Conservation (phyloP, 164 flowering plant genomes). For the Berberis vulgaris region DNA sequence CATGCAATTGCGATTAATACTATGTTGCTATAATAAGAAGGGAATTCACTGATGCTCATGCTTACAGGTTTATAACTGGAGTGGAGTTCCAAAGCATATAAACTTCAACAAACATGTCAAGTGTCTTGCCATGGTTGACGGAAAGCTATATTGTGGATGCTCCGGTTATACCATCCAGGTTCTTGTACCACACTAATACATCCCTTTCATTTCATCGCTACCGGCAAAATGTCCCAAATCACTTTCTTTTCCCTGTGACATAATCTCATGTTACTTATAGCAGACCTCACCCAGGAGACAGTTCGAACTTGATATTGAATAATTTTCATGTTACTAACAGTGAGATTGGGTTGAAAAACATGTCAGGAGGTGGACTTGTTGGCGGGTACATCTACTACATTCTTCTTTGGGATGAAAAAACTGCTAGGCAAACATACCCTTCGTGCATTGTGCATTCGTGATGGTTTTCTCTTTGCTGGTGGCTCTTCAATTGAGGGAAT, state of each 20-base stretch:
- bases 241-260: background rate
- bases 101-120: slow-evolving; percentile 57
- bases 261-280: background rate
- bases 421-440: slow-evolving; percentile 58
- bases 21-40: background rate
- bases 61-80: slow-evolving; percentile 53
- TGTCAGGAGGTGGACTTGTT: slow-evolving; percentile 54
- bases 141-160: slow-evolving; percentile 56
- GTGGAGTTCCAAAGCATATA: slow-evolving; percentile 46
- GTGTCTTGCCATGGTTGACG: slow-evolving; percentile 37
- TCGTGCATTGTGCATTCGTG: slow-evolving; percentile 30
- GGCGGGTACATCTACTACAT: slow-evolving; percentile 30
- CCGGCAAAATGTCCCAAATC: background rate
- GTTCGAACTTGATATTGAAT: background rate
- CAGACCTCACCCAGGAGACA: background rate
- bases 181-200: slow-evolving; percentile 9
- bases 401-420: slow-evolving; percentile 54
- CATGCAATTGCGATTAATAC: background rate
- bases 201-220: background rate
- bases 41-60: slow-evolving; percentile 3
- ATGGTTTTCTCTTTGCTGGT: slow-evolving; percentile 37
- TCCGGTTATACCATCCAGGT: slow-evolving; percentile 66
- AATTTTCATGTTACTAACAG: background rate
- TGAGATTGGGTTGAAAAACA: background rate
- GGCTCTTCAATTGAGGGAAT: slow-evolving; percentile 62